Evolutionary conservation across 495 filamentous ascomycete genomes (phyloP).

Genomic region (Podospora australis): DNA sequence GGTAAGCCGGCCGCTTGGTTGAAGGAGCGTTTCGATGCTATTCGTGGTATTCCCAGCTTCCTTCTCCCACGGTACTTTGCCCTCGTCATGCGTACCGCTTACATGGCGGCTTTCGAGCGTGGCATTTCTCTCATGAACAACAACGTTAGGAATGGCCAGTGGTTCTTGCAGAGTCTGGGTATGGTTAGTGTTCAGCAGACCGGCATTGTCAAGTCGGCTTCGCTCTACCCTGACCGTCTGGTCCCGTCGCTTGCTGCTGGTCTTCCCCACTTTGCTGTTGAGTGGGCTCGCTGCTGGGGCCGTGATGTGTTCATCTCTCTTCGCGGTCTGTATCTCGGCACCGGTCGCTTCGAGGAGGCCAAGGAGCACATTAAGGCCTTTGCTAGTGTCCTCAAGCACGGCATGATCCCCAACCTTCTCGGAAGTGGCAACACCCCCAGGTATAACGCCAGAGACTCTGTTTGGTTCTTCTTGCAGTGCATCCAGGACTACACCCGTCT

Average conservation of each 20-base stretch:
- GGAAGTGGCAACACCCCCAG: constrained; percentile 78
- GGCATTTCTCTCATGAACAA: constrained; percentile 69
- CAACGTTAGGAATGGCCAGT: constrained; percentile 70
- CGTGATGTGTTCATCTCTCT: constrained; percentile 95
- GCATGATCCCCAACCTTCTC: constrained; percentile 96
- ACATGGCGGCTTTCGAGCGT: constrained; percentile 72
- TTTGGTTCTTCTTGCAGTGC: constrained; percentile 95
- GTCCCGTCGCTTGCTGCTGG: constrained; percentile 90
- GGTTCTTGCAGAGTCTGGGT: constrained; percentile 76
- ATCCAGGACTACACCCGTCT: constrained; percentile 90
- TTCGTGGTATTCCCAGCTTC: constrained; percentile 78
- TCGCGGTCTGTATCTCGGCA: constrained; percentile 81
- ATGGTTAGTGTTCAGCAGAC: constrained; percentile 89
- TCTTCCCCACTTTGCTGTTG: constrained; percentile 86
- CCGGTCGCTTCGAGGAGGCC: constrained; percentile 79
- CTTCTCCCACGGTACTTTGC: constrained; percentile 90
- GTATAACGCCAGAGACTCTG: constrained; percentile 94
- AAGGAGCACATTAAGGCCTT: constrained; percentile 94
- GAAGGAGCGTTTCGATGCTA: constrained; percentile 72
- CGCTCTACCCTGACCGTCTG: constrained; percentile 75
- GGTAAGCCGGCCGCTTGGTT: constrained; percentile 68
- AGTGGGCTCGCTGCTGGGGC: constrained; percentile 97
- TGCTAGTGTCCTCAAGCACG: constrained; percentile 93
- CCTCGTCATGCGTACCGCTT: constrained; percentile 77
- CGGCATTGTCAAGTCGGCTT: constrained; percentile 80